Evolutionary conservation across 345 rosid species (phyloP).

Genomic region (Clausena lansium): DNA sequence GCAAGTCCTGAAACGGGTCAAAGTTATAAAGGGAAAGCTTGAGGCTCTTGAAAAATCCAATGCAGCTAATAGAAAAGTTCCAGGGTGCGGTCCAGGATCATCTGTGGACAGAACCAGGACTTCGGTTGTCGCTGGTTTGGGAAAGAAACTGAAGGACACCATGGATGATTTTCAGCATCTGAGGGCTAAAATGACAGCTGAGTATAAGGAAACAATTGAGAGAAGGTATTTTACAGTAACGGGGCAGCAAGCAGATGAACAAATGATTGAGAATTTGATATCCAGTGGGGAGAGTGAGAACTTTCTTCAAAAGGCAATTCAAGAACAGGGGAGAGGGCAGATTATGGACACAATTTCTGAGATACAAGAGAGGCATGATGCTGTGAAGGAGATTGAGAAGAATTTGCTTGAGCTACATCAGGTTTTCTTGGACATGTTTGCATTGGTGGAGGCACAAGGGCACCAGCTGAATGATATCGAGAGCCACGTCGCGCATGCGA

Average conservation of each 20-base stretch:
- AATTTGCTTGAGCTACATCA: constrained; percentile 75
- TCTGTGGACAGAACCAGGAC: constrained; percentile 79
- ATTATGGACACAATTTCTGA: constrained; percentile 74
- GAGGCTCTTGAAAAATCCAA: constrained; percentile 79
- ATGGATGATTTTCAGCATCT: constrained; percentile 71
- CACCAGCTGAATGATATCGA: constrained; percentile 76
- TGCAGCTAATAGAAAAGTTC: constrained; percentile 59
- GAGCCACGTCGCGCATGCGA: constrained; percentile 68
- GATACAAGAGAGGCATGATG: constrained; percentile 78
- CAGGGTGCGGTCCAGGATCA: constrained; percentile 89
- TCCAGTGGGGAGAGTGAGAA: constrained; percentile 82
- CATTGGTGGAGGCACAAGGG: constrained; percentile 76
- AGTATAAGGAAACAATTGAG: constrained; percentile 75
- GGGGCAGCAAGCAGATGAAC: constrained; percentile 69
- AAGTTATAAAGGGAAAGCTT: constrained; percentile 61
- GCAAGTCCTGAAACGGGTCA: constrained; percentile 67
- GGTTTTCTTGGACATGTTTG: constrained; percentile 86
- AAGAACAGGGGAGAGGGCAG: constrained; percentile 80
- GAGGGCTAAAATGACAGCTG: constrained; percentile 54
- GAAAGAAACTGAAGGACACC: constrained; percentile 68
- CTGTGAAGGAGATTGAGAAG: constrained; percentile 79
- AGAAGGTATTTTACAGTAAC: constrained; percentile 80
- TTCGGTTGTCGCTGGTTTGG: constrained; percentile 73
- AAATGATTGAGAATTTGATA: constrained; percentile 64
- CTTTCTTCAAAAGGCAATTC: constrained; percentile 77